Base-by-base conservation (phyloP, 2,329 filamentous ascomycete genomes). In the Aulographum hederae region DNA sequence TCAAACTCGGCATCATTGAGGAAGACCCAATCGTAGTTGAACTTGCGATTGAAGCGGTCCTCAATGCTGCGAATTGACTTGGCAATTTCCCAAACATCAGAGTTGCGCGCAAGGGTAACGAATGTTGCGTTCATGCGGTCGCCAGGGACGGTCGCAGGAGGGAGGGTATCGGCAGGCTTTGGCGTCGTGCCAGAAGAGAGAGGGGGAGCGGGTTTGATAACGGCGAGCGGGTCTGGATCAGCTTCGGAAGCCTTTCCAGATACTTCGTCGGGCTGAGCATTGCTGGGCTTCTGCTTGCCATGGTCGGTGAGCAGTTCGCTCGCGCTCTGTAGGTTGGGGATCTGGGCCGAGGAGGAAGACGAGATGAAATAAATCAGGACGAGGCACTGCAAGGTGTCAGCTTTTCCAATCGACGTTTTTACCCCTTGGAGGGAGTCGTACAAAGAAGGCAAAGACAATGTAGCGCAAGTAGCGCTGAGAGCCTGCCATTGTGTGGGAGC, bases 11-110 rank as follows among this genome's bases (percentile, higher is more conserved):
- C 73, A 52, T 98, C 89, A 57, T 98, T 98, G 38, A 98, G 63
- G 61, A 98, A 98, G 32, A 98, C 86, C 91, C 91, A 98, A 52
- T 95, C 86, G 58, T 98, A 98, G 62, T 92, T 76, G 63, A 79
- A 95, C 46, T 86, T 79, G 47, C 74, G 73, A 62, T 98, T 98
- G 72, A 98, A 98, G 49, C 89, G 80, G 56, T 98, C 89, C 58
- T 98, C 89, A 34, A 98, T 74, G 50, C 93, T 81, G 34, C 89
- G 81, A 49, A 98, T 98, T 10, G 85, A 94, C 47, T 82, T 73
- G 38, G 84, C 80, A 49, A 98, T 93, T 31, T 98, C 89, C 89
- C 89, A 98, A 18, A 95, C 61, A 50, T 98, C 89, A 34, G 63
- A 67, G 60, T 98, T 98, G 46, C 89, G 77, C 33, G 89, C 89